Base-by-base conservation (phyloP, 2,329 filamentous ascomycete genomes). In the Aspergillus pseudotamarii region DNA sequence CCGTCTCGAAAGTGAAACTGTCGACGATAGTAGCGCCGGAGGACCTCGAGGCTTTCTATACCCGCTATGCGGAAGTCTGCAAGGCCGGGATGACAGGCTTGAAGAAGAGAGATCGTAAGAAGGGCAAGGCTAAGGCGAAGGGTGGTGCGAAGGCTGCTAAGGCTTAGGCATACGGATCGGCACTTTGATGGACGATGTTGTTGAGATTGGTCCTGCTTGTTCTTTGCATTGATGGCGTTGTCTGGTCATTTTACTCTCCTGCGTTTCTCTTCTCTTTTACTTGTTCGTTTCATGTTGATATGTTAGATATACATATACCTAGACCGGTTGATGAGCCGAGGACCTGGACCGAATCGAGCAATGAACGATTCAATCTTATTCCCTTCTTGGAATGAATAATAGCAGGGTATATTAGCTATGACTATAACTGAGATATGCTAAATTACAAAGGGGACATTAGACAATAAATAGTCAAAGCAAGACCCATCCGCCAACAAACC, bases 101-200 rank as follows among this genome's bases (percentile, higher is more conserved):
- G 80, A 98, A 97, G 87, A 97, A 96, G 75, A 86, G 95, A 70
- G 94, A 98, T 80, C 87, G 93, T 74, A 91, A 91, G 81, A 87
- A 86, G 82, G 92, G 91, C 76, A 89, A 91, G 71, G 91, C 91
- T 76, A 92, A 91, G 67, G 92, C 68, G 38, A 75, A 77, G 68
- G 71, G 72, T 12, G 70, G 67, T 62, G 73, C 69, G 34, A 78
- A 75, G 68, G 70, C 69, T 60, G 48, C 66, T 6, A 78, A 78
- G 67, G 69, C 70, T 65, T 78, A 63, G 71, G 50, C 61, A 9
- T 41, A 41, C 38, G 38, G 38, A 3, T 4, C 19, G 19, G 16
- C 8, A 41, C 38, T 46, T 45, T 23, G 41, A 32, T 26, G 21
- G 45, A 6, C 45, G n/a, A 46, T n/a, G 19, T 46, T 23, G 12